Percentiles rank a stretch among this genome's conserved stretches.
Conservation (phyloP, 2,329 filamentous ascomycete genomes). For the Colletotrichum tofieldiae region DNA sequence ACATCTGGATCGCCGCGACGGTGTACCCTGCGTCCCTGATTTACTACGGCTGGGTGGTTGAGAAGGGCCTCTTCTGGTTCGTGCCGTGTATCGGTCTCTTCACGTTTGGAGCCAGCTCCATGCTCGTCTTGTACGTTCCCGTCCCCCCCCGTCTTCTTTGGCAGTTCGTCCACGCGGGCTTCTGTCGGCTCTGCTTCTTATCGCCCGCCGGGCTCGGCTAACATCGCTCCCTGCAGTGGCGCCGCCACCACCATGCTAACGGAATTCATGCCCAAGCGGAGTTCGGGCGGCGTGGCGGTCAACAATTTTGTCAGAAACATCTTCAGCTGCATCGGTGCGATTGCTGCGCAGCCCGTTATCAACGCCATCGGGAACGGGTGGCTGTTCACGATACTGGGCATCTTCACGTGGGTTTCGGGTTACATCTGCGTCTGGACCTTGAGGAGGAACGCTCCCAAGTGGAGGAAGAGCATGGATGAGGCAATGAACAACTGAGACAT, state of each 20-base stretch:
- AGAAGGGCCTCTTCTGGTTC: constrained; percentile 76
- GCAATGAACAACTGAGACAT: constrained; percentile 49
- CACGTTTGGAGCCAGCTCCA: constrained; percentile 82
- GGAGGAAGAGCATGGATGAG: constrained; percentile 76
- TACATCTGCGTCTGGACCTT: constrained; percentile 73
- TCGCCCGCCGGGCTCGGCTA: constrained; percentile 28
- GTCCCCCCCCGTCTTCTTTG: neutral
- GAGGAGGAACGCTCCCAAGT: constrained; percentile 71
- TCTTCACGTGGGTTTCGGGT: constrained; percentile 71
- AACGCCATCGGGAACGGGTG: constrained; percentile 81
- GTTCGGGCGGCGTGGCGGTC: constrained; percentile 81
- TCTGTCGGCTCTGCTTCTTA: neutral
- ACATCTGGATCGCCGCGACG: constrained; percentile 82
- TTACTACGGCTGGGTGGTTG: constrained; percentile 83
- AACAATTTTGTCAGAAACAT: constrained; percentile 89
- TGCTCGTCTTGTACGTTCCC: constrained; percentile 77
- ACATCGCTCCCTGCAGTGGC: constrained; percentile 54
- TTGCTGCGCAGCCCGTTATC: constrained; percentile 81
- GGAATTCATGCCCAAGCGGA: constrained; percentile 83
- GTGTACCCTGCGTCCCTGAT: constrained; percentile 80
- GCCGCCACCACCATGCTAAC: constrained; percentile 86
- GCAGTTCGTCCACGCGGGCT: neutral
- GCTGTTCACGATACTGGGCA: constrained; percentile 75
- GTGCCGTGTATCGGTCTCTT: constrained; percentile 77
- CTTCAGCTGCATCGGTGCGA: constrained; percentile 78